Base-by-base conservation (phyloP, 2,329 filamentous ascomycete species). In the Tolypocladium nubicola region DNA sequence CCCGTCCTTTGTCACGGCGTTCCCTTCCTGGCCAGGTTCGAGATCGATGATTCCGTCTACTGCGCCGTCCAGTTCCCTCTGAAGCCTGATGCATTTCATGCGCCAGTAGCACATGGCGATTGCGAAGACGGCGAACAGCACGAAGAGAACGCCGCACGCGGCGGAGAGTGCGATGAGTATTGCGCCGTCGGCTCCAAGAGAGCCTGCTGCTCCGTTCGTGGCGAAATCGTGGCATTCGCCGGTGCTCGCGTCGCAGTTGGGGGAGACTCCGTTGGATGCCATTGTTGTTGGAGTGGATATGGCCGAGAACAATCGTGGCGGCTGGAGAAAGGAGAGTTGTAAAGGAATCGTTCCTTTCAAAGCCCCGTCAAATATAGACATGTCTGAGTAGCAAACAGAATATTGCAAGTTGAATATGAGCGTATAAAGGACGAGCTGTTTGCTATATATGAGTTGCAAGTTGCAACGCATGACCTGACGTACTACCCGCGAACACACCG, bases 71-170 rank as follows among this genome's bases (percentile, higher is more conserved):
- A 16, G 6, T 10, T 40, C 6, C 30, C 26, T 50, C 23, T 16
- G 40, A 14, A 54, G 26, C 26, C 30, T 26, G 3, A 54, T 30
- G 35, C 52, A 55, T 23, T 55, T 59, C 19, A 54, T 16, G 8
- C 57, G 57, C 54, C 54, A 56, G 26, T 39, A 45, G 40, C 55
- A 54, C 37, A 50, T 54, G 43, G 23, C 39, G n/a, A 47, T 52
- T 13, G 55, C 45, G 23, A 59, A 54, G 23, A 47, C 52, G 19
- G 30, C 39, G 1, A 53, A 26, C 33, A 53, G 50, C 3, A 59
- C 43, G n/a, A 59, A 57, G 4, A 59, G 39, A 11, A 55, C 55
- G 16, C 57, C 57, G 19, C 54, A 57, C 8, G 54, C 35, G 21
- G 57, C 33, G 16, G 54, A 38, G 4, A 59, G 45, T 10, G 41